phyloP scores from a whole-genome alignment of 225 moss, liverwort and hornwort genomes.

The Asterella californica region DNA sequence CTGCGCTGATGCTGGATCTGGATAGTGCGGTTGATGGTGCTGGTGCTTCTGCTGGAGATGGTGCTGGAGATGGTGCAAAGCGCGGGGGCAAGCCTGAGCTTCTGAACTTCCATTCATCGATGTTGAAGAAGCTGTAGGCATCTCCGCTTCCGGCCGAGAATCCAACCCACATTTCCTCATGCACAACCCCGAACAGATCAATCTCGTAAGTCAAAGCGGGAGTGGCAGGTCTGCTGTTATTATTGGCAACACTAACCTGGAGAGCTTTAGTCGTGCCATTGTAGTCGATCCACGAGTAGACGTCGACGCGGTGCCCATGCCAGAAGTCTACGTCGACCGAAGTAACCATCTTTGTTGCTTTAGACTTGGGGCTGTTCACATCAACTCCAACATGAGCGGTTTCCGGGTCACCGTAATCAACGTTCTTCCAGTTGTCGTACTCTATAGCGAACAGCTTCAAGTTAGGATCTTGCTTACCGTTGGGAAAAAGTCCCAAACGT shows the following conservation, averaged over 20 bases:
- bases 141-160: slow-evolving; percentile 27
- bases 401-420: not conserved
- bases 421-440: slow-evolving; percentile 14
- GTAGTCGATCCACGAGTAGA: not conserved
- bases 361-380: not conserved
- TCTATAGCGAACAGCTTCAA: slow-evolving; percentile 18
- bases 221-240: not conserved
- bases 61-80: not conserved
- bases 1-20: no score
- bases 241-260: slow-evolving; percentile 7
- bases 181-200: slow-evolving; percentile 2
- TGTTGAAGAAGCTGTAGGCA: slow-evolving; percentile 12
- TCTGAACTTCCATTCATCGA: slow-evolving; percentile 17
- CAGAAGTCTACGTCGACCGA: not conserved
- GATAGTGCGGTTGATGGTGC: no score
- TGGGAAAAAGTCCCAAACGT: slow-evolving; percentile 10
- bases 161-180: slow-evolving; percentile 25
- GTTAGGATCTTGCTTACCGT: not conserved
- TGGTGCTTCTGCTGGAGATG: not conserved
- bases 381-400: slow-evolving; percentile 17
- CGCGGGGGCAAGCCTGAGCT: slow-evolving; percentile 8
- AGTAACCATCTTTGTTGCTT: not conserved
- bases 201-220: not conserved
- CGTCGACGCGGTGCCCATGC: not conserved
- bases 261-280: not conserved